phyloP scores from a whole-genome alignment of 2,329 filamentous ascomycete species.

The Balansia obtecta region DNA sequence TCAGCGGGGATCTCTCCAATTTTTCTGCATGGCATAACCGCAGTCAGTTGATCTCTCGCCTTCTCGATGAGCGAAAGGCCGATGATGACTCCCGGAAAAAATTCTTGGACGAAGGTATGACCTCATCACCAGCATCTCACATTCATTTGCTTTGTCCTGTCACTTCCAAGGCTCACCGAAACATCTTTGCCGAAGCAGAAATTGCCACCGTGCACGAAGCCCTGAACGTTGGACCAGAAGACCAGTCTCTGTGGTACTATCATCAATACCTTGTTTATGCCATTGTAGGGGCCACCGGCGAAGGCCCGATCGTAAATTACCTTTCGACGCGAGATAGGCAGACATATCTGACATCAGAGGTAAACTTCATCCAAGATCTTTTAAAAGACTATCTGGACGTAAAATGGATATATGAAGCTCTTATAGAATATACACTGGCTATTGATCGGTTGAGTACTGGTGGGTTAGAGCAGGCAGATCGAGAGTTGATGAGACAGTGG shows the following conservation, averaged over 20 bases:
- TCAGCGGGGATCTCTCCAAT: constrained; percentile 74
- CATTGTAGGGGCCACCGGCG: constrained; percentile 33
- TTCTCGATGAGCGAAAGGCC: constrained; percentile 60
- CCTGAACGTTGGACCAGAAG: constrained; percentile 79
- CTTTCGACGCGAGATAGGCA: constrained; percentile 49
- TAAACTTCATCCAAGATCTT: constrained; percentile 59
- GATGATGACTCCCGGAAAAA: constrained; percentile 47
- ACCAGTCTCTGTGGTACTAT: constrained; percentile 96
- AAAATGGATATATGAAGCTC: constrained; percentile 83
- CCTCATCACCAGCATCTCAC: constrained; percentile 18
- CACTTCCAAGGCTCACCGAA: background rate
- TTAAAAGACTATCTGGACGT: constrained; percentile 43
- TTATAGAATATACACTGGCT: constrained; percentile 58
- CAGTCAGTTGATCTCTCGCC: constrained; percentile 65
- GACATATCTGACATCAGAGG: constrained; percentile 55
- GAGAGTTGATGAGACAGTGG: constrained; percentile 35
- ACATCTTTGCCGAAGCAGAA: constrained; percentile 36
- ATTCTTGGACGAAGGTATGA: constrained; percentile 55
- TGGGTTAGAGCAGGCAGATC: constrained; percentile 28
- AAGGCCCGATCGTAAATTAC: constrained; percentile 6
- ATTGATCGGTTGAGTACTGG: constrained; percentile 25
- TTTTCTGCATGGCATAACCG: constrained; percentile 96
- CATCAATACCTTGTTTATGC: constrained; percentile 76
- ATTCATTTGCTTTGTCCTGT: background rate
- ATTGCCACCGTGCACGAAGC: constrained; percentile 63